Evolutionary conservation across 495 filamentous ascomycete genomes (phyloP), one percentile per base, ranked within the genome.

Genomic region (Aspergillus sclerotiicarbonarius): DNA sequence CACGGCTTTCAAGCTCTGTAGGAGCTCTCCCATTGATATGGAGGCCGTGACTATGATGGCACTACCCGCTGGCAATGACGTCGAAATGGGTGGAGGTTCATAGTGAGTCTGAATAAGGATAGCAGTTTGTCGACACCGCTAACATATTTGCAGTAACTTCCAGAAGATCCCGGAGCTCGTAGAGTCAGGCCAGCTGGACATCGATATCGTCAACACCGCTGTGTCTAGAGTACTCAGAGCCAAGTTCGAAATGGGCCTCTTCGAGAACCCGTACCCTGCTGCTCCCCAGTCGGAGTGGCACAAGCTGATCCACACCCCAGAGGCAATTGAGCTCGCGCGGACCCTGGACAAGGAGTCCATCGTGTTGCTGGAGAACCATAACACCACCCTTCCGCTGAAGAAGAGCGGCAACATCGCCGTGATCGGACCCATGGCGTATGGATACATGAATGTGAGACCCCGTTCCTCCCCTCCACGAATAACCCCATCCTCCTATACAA

Each of bases 11-110:
- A 79, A 81, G 43, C 77, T 88, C 67, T 90, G 86, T 58, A 59
- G 73, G 48, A 71, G 71, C 16, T 63, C 77, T 7, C 83, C 84
- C 0, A 80, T 86, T 33, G 87, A 89, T 53, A 82, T 77, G 49
- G 78, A 81, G 43, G 76, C 83, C 2, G 72, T 90, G 4, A 82
- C 79, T 6, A 64, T 76, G 45, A 68, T 78, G 51, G 82, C 82
- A 6, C 74, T 90, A 35, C 81, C 80, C 5, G 85, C 87, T 13
- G 86, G 87, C n/a, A 84, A 82, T 48, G 86, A 89, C 57, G 81
- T 87, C n/a, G 87, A 90, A 61, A 89, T 90, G 87, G 87, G 87
- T 33, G 87, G 87, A 50, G 87, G 87, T 30, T 85, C 82, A 18
- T 90, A 81, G 74, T 76, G 63, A 58, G 74, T 49, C 3, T 3